Conservation (phyloP, 768 basidiomycete species). For the Psilocybe sp. region DNA sequence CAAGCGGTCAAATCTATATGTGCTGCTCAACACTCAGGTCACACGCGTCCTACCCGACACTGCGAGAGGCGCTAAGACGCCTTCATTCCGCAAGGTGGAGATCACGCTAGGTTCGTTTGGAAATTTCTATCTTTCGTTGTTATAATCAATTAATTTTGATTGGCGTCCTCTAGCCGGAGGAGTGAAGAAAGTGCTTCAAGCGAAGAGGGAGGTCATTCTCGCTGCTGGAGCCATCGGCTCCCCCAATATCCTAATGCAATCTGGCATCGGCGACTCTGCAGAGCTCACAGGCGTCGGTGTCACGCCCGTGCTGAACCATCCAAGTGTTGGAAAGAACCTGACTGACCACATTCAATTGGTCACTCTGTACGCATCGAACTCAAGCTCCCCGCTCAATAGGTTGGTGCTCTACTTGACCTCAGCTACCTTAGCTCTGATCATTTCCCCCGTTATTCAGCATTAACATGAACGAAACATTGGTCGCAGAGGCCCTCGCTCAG, state of each 20-base stretch:
- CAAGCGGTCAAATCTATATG: constrained; percentile 24
- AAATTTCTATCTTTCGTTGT: background rate
- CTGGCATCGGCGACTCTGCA: constrained; percentile 30
- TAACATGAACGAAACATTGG: constrained; percentile 17
- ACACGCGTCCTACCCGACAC: constrained; percentile 11
- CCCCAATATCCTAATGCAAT: constrained; percentile 32
- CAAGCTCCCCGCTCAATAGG: constrained; percentile 25
- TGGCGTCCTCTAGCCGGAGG: background rate
- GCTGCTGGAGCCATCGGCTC: constrained; percentile 35
- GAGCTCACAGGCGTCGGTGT: constrained; percentile 24
- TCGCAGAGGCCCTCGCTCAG: constrained; percentile 17
- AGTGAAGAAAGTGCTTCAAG: constrained; percentile 14
- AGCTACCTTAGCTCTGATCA: background rate
- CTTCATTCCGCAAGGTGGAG: constrained; percentile 3
- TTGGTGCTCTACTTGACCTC: background rate
- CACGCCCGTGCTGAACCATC: constrained; percentile 24
- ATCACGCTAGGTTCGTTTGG: constrained; percentile 5
- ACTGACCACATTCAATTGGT: constrained; percentile 30
- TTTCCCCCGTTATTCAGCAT: constrained; percentile 8
- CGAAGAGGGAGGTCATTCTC: constrained; percentile 54
- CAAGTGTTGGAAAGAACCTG: constrained; percentile 36
- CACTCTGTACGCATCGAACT: constrained; percentile 22
- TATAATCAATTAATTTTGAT: background rate
- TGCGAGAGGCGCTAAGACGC: constrained; percentile 5
- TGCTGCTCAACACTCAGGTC: constrained; percentile 26